Base-by-base conservation (phyloP, 192 early-diverging fungal species). In the Oehlia diaphana region DNA sequence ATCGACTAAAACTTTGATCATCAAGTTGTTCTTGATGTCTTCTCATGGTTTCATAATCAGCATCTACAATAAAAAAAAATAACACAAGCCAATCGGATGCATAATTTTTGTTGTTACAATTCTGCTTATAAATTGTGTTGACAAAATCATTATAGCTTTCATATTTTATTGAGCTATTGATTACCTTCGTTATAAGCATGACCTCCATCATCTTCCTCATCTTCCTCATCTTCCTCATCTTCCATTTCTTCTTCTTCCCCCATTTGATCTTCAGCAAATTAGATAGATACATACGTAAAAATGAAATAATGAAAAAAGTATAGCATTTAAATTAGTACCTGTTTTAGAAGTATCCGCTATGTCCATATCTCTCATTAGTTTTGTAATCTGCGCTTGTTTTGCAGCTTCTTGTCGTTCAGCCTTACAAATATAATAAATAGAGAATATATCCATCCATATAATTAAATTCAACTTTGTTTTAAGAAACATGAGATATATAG, bases 361-460 rank as follows among this genome's bases (percentile, higher is more conserved):
- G 21, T 92, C 84, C 88, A 99, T 93, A 87, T 99, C 97, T 47
- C 90, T 85, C 94, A 99, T 93, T 58, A 99, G 84, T 44, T 91
- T 91, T 44, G 85, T 86, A 79, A 99, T 79, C 72, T 94, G 90
- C 67, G 92, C 85, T 79, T 92, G 88, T 80, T 93, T 89, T 61
- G 92, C 88, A 66, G 86, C 87, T 80, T 89, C 90, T 85, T 91
- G 88, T 81, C 86, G 78, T 67, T 70, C 77, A 23, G 83, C 83
- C 86, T 50, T 53, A 39, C 28, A n/a, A 50, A 21, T 5, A 9
- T 26, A 42, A 28, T 35, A 31, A 42, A 23, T 14, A 21, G 76
- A 42, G 6, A 19, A 47, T 39, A 50, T 16, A 37, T 12, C 63
- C 8, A 63, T 53, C 49, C 44, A 67, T 28, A 62, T 53, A 49